Evolutionary conservation across 2,329 filamentous ascomycete species (phyloP).

Genomic region (Sclerotinia minor): DNA sequence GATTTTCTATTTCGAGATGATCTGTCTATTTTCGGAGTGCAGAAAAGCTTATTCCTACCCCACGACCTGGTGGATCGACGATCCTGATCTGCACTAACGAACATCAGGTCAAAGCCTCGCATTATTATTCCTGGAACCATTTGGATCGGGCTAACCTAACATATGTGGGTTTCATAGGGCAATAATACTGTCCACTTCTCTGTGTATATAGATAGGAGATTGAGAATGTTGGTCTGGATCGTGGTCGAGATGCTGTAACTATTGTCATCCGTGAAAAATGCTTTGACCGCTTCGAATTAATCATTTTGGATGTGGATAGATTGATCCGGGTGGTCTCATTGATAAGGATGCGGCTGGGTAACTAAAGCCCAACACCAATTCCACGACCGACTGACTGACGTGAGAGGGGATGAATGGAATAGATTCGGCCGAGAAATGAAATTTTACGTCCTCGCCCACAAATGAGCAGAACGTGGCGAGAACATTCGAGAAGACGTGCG

Average conservation of each 20-base stretch:
- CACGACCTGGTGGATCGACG: not conserved
- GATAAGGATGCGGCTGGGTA: not conserved
- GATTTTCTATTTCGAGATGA: not conserved
- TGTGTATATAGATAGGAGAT: not conserved
- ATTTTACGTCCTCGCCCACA: not conserved
- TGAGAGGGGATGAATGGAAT: not conserved
- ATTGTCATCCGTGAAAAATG: not conserved
- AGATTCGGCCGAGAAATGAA: not conserved
- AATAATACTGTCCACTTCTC: not conserved
- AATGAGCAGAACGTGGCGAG: not conserved
- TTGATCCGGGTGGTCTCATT: not conserved
- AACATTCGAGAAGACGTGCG: not conserved
- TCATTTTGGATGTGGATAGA: not conserved
- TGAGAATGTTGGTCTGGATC: not conserved
- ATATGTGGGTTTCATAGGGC: not conserved
- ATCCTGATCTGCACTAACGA: slow-evolving; percentile 6
- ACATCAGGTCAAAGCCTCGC: not conserved
- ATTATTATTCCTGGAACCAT: not conserved
- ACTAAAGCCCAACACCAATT: not conserved
- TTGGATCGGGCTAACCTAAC: not conserved
- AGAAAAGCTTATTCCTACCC: not conserved
- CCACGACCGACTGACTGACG: not conserved
- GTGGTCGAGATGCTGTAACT: not conserved
- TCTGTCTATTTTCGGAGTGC: not conserved
- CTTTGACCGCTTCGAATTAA: not conserved